Evolutionary conservation across 2,329 filamentous ascomycete species (phyloP).

Genomic region (Talaromyces piceae): DNA sequence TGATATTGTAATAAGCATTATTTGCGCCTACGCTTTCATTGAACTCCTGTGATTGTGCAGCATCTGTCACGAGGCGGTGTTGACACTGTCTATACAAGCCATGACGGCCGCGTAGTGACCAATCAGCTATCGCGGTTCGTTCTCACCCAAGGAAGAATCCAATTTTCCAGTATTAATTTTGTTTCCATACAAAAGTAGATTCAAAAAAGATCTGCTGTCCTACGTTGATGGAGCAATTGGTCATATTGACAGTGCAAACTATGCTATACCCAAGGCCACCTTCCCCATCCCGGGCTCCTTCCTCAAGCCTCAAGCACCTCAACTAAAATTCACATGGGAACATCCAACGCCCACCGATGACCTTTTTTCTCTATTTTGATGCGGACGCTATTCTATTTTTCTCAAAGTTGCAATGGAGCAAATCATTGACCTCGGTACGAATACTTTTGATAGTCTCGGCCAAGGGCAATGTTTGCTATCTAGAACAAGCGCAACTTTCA

Average conservation of each 20-base stretch:
- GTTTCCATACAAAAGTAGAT: neutral
- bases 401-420: conserved; percentile 4
- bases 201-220: neutral
- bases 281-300: conserved; percentile 3
- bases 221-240: neutral
- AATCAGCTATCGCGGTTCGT: neutral
- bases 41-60: neutral
- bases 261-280: neutral
- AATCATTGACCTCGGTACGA: conserved; percentile 5
- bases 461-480: conserved; percentile 5
- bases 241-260: neutral
- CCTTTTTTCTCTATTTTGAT: neutral
- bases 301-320: neutral
- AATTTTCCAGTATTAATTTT: neutral
- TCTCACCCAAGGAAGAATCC: too few relatives aligned
- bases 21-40: neutral
- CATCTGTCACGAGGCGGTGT: neutral
- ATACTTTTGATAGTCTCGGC: neutral
- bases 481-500: conserved; percentile 6
- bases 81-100: neutral
- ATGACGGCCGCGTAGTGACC: neutral
- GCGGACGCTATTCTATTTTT: too few relatives aligned
- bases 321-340: neutral
- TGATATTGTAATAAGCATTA: neutral
- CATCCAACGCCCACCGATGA: neutral